Conservation (phyloP, 495 filamentous ascomycete species). For the Delitschia confertaspora region DNA sequence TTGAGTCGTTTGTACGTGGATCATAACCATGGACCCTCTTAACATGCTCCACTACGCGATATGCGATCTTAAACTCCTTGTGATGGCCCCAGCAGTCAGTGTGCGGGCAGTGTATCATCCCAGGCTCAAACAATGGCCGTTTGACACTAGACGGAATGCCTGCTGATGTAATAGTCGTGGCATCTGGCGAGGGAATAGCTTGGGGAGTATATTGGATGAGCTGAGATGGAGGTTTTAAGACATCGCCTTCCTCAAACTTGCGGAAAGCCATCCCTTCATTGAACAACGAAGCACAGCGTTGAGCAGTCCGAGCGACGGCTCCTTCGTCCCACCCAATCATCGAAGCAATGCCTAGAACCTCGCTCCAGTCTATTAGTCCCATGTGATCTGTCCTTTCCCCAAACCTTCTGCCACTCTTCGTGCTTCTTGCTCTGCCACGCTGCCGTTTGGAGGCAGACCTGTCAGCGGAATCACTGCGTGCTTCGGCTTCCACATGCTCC, state of each 20-base stretch:
- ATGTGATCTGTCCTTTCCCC: background rate
- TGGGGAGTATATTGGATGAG: slow-evolving; percentile 12
- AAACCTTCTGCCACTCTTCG: background rate
- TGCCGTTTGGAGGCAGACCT: background rate
- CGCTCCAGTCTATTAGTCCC: slow-evolving; percentile 64
- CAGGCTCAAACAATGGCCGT: slow-evolving; percentile 13
- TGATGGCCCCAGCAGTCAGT: slow-evolving; percentile 13
- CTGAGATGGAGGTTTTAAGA: slow-evolving; percentile 2
- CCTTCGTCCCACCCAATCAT: slow-evolving; percentile 54
- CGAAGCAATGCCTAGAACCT: slow-evolving; percentile 65
- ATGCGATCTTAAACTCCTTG: slow-evolving; percentile 17
- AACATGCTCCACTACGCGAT: slow-evolving; percentile 18
- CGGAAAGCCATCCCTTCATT: slow-evolving; percentile 54
- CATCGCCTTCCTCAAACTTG: slow-evolving; percentile 29
- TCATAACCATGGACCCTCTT: slow-evolving; percentile 21
- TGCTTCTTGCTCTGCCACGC: background rate
- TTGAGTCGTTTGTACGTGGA: slow-evolving; percentile 14
- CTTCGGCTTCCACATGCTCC: slow-evolving; percentile 1
- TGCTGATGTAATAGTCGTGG: background rate
- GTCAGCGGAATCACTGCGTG: background rate
- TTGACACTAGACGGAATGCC: background rate
- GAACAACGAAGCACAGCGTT: slow-evolving; percentile 64
- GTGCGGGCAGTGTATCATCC: slow-evolving; percentile 19
- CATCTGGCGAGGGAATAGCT: slow-evolving; percentile 6
- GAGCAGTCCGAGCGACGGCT: slow-evolving; percentile 55